Percentiles rank a stretch among this genome's conserved stretches.
Evolutionary conservation across 2,329 filamentous ascomycete species (phyloP).

Genomic region (Seiridium unicorne): DNA sequence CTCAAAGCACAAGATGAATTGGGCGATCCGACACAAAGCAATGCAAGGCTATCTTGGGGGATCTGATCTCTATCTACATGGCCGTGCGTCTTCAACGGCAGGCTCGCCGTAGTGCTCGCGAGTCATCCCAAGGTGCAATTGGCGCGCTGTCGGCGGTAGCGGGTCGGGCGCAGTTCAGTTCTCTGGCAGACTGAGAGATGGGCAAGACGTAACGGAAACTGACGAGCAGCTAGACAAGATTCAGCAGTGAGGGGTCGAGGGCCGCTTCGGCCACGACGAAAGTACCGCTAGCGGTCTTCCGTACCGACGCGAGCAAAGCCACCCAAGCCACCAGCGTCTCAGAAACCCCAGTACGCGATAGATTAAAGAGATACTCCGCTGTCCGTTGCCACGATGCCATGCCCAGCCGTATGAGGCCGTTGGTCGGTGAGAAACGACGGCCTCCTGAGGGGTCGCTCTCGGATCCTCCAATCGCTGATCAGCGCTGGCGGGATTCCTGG

Average conservation of each 20-base stretch:
- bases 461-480: slow-evolving; percentile 1
- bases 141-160: slow-evolving; percentile 1
- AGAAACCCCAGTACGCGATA: slow-evolving; percentile 22
- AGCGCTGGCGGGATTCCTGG: neutral
- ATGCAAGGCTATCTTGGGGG: slow-evolving; percentile 4
- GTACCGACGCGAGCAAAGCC: slow-evolving; percentile 23
- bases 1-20: neutral
- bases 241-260: neutral
- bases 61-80: neutral
- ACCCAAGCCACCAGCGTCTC: slow-evolving; percentile 28
- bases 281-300: slow-evolving; percentile 6
- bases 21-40: neutral
- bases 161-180: neutral
- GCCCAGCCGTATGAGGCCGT: slow-evolving; percentile 21
- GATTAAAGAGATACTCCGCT: slow-evolving; percentile 23
- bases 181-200: neutral
- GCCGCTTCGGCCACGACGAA: neutral
- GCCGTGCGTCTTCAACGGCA: neutral
- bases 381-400: slow-evolving; percentile 24
- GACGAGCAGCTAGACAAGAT: neutral
- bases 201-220: slow-evolving; percentile 7
- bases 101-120: neutral
- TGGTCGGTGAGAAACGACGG: slow-evolving; percentile 11
- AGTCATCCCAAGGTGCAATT: neutral
- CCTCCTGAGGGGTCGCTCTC: neutral